Conservation (phyloP, 2,329 filamentous ascomycete species). For the Dothideomycetidae sp. region DNA sequence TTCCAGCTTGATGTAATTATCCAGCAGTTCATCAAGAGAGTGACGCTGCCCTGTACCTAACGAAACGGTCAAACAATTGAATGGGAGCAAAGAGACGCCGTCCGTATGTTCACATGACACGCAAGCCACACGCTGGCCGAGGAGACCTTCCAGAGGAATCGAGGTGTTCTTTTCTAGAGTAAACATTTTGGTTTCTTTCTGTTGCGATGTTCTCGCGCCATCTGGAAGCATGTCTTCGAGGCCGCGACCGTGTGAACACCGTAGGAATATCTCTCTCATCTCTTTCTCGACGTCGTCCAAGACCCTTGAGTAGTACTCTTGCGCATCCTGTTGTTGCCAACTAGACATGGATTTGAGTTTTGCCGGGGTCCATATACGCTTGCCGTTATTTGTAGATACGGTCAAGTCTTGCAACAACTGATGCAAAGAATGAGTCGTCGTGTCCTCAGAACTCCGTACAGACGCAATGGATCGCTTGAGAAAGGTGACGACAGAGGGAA, state of each 20-base stretch:
- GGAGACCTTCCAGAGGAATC: conserved; percentile 76
- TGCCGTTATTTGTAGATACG: conserved; percentile 54
- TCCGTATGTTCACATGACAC: conserved; percentile 74
- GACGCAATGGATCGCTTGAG: conserved; percentile 14
- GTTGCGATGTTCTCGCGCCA: conserved; percentile 10
- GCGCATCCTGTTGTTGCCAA: conserved; percentile 92
- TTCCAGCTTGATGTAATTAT: conserved; percentile 75
- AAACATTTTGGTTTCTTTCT: too few species aligned
- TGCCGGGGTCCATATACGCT: conserved; percentile 65
- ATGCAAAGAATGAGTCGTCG: conserved; percentile 42
- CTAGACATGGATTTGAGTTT: conserved; percentile 85
- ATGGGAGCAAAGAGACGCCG: conserved; percentile 77
- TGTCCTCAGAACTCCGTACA: conserved; percentile 21
- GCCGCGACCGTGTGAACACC: too few species aligned
- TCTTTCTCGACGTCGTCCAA: conserved; percentile 39
- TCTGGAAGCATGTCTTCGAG: too few species aligned
- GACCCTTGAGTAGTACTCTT: conserved; percentile 90
- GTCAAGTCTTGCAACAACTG: conserved; percentile 58
- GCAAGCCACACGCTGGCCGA: conserved; percentile 81
- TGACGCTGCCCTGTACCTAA: conserved; percentile 54
- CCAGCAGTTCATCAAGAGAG: conserved; percentile 62
- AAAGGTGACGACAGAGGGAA: conserved; percentile 44
- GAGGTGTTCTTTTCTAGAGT: neutral
- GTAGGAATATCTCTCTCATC: conserved; percentile 26
- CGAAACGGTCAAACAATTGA: conserved; percentile 83